Base-by-base conservation (phyloP, 2,329 filamentous ascomycete species). In the Penicillium sp. region DNA sequence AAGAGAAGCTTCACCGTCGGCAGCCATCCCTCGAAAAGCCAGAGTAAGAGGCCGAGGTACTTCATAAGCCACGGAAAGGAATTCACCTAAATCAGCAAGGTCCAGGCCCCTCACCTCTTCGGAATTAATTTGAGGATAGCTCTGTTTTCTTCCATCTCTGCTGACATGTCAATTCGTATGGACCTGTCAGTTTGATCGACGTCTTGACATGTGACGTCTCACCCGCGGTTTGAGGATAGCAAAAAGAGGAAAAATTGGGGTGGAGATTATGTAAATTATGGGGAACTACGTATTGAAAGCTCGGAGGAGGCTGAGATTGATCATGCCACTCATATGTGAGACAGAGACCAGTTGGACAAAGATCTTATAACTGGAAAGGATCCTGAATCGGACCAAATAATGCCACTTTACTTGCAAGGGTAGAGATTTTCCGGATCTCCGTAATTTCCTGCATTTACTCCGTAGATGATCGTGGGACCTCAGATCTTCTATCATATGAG, bases 191-290 rank as follows among this genome's bases (percentile, higher is more conserved):
- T 11, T 23, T 48, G 36, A 42, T 34, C 38, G 36, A 34, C 26
- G 18, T 40, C 14, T 32, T 49, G 47, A 49, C 47, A 43, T 49
- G 38, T 49, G 47, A 43, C 11, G 14, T 48, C 46, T 48, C 34
- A 29, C 13, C 9, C 13, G 14, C 19, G n/a, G 14, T 7, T 38
- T 26, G 11, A 14, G 11, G 41, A 16, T 27, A 26, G 14, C 16
- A n/a, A 14, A 23, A 7, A 4, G 14, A 32, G 27, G 32, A 29
- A 6, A 44, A 45, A 11, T 32, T 16, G n/a, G 23, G 23, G 3
- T 5, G 3, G 23, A 23, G 23, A 23, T 23, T 23, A 23, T 23
- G 5, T 23, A 23, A 23, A 23, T 3, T 23, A 23, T 23, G 23
- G 23, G 5, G 23, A 23, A 23, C 23, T 23, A n/a, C n/a, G n/a